Conservation (phyloP, 352 stramenopile species). For the Phytophthora fragariae region DNA sequence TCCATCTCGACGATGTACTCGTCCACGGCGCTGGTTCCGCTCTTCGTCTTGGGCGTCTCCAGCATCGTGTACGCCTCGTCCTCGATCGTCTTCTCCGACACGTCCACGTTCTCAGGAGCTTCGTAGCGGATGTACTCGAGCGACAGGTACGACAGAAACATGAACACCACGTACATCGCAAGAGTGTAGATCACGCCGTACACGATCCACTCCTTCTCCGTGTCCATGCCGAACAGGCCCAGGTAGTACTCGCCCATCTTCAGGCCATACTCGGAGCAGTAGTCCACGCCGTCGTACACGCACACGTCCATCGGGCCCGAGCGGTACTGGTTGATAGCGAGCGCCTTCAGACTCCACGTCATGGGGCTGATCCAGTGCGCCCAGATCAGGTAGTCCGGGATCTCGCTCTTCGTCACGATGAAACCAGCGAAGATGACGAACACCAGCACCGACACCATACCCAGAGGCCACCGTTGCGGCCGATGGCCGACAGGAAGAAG, state of each 20-base stretch:
- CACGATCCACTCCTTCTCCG: constrained; percentile 51
- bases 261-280: constrained; percentile 34
- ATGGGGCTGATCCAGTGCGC: constrained; percentile 70
- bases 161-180: constrained; percentile 46
- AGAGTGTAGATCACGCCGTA: constrained; percentile 46
- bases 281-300: constrained; percentile 43
- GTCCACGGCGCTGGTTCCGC: neutral
- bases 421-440: constrained; percentile 62
- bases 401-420: constrained; percentile 56
- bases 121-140: constrained; percentile 42
- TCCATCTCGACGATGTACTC: constrained; percentile 12
- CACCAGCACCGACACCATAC: constrained; percentile 50
- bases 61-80: constrained; percentile 27
- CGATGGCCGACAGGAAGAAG: constrained; percentile 48
- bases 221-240: constrained; percentile 48
- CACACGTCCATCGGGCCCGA: constrained; percentile 37
- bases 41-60: constrained; percentile 26
- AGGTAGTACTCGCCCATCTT: constrained; percentile 49
- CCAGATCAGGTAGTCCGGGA: constrained; percentile 59
- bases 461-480: constrained; percentile 39
- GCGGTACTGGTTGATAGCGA: constrained; percentile 58
- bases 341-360: constrained; percentile 49
- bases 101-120: constrained; percentile 34
- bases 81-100: constrained; percentile 25
- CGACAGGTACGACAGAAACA: constrained; percentile 35